Conservation (phyloP, 192 early-diverging fungal species). For the Backusella australiensis region DNA sequence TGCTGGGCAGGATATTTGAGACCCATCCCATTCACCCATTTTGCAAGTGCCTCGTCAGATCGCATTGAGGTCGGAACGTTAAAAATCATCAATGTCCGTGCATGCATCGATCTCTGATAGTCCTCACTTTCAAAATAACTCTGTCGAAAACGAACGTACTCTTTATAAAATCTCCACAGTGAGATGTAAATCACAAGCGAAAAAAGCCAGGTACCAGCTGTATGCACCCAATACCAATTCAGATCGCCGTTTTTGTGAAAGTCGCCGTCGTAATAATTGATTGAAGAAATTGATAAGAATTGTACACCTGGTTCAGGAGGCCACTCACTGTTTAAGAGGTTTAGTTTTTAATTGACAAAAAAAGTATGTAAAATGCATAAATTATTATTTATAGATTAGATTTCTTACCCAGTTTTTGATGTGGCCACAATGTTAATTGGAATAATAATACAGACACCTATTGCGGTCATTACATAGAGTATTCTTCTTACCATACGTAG, state of each 20-base stretch:
- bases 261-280: slow-evolving; percentile 22
- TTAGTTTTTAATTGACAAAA: not conserved
- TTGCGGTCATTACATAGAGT: slow-evolving; percentile 51
- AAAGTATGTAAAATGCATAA: not conserved
- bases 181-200: slow-evolving; percentile 51
- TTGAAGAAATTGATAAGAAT: slow-evolving; percentile 27
- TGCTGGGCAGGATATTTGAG: slow-evolving; percentile 46
- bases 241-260: slow-evolving; percentile 24
- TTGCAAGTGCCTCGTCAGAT: slow-evolving; percentile 49
- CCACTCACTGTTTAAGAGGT: slow-evolving; percentile 14
- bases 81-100: slow-evolving; percentile 66
- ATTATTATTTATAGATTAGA: slow-evolving; percentile 14
- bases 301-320: slow-evolving; percentile 22
- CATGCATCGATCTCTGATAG: slow-evolving; percentile 63
- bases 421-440: slow-evolving; percentile 61
- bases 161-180: slow-evolving; percentile 50
- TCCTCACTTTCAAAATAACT: slow-evolving; percentile 56
- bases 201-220: slow-evolving; percentile 56
- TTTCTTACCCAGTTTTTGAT: slow-evolving; percentile 47
- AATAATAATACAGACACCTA: slow-evolving; percentile 60
- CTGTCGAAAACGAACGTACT: slow-evolving; percentile 51
- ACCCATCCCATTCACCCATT: slow-evolving; percentile 45
- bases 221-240: slow-evolving; percentile 65
- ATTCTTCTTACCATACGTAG: slow-evolving; percentile 56
- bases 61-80: slow-evolving; percentile 58